These are phyloP conservation scores for Tetramitus jugosus DNA, from an alignment of 208 protist genomes.

Conservation along the genomic window DNA sequence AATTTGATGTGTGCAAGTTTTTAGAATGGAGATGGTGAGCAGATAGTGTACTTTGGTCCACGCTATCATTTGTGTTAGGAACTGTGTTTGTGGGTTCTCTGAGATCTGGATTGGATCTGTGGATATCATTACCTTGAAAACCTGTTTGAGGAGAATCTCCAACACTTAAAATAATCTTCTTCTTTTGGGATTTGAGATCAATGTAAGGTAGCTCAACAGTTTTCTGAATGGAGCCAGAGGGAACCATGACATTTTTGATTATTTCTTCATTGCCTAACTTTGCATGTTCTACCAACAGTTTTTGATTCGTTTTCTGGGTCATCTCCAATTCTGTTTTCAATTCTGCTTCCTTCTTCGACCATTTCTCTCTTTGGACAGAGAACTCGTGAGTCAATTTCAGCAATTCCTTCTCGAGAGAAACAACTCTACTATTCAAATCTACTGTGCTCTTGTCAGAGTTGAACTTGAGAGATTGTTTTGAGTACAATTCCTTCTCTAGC, in stretches of 20 bases:
- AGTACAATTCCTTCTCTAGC: background rate
- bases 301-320: background rate
- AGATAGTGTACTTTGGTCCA: background rate
- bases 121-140: background rate
- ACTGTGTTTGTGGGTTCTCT: background rate
- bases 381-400: background rate
- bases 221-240: background rate
- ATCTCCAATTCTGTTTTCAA: background rate
- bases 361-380: background rate
- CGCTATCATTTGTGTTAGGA: background rate
- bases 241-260: background rate
- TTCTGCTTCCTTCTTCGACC: background rate
- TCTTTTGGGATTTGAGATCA: background rate
- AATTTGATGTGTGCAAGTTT: background rate
- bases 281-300: background rate
- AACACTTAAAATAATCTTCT: background rate
- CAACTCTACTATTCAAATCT: background rate
- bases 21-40: too few relatives aligned
- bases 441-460: background rate
- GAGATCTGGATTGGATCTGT: background rate
- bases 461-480: too few relatives aligned
- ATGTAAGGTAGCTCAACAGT: background rate
- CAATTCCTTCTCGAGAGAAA: background rate
- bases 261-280: background rate
- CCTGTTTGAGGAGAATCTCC: background rate